These are phyloP conservation scores for Aquilaria malaccensis DNA, from an alignment of 345 rosid genomes.

Conservation along the genomic window DNA sequence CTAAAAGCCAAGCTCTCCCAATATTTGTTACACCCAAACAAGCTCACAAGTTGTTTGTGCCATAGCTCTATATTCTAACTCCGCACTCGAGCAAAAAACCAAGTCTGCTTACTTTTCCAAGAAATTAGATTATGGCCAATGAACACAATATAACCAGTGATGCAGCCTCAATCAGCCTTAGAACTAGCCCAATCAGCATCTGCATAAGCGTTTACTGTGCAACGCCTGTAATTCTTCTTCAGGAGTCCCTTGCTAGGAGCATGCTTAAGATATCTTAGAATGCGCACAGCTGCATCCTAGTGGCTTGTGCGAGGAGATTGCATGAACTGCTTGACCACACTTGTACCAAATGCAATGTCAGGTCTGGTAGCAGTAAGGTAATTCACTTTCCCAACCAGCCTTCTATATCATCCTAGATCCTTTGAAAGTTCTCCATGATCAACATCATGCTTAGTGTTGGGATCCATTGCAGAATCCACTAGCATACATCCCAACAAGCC, in stretches of 20 bases:
- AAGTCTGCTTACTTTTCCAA: neutral
- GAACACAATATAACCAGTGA: neutral
- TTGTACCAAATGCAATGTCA: neutral
- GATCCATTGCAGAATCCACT: no score
- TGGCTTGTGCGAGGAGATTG: no score
- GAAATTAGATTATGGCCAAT: neutral
- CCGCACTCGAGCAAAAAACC: neutral
- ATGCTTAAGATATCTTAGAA: no score
- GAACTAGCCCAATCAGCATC: no score
- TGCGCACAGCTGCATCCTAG: no score
- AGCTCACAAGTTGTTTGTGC: neutral
- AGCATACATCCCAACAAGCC: no score
- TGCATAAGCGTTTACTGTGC: no score
- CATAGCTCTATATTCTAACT: neutral
- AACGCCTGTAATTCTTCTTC: no score
- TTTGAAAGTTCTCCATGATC: neutral
- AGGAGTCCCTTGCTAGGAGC: no score
- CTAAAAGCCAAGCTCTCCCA: no score
- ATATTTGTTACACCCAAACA: neutral
- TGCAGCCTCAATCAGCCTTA: neutral
- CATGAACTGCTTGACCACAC: no score
- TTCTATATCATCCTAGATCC: neutral
- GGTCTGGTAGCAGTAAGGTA: neutral
- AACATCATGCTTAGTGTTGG: no score
- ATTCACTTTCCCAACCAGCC: neutral